A percentile compares a stretch with the other conserved stretches of the same genome.
phyloP scores from a whole-genome alignment of 345 rosid species.

The Salix arbutifolia region DNA sequence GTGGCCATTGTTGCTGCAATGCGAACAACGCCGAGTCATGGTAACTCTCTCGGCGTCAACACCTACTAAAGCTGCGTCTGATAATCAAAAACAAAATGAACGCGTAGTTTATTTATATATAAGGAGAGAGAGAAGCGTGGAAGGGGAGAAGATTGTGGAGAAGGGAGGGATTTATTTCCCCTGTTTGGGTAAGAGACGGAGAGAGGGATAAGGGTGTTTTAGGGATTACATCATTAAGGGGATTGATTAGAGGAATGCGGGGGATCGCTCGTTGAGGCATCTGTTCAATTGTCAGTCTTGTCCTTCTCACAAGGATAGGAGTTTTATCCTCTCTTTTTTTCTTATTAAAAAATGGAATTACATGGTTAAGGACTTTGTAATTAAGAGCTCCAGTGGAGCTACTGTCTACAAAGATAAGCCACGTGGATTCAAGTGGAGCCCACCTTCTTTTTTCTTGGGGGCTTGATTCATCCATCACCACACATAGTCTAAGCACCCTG shows the following conservation, averaged over 20 bases:
- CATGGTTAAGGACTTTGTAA: no score
- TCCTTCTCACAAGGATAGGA: neutral
- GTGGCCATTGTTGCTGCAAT: slow-evolving; percentile 97
- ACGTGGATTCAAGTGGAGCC: neutral
- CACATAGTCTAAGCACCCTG: neutral
- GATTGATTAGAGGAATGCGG: slow-evolving; percentile 3
- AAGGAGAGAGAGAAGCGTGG: neutral
- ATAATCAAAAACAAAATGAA: neutral
- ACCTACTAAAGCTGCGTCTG: neutral
- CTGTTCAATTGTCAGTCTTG: neutral
- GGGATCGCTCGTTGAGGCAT: neutral
- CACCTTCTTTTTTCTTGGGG: neutral
- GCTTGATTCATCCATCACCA: neutral
- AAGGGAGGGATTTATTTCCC: neutral
- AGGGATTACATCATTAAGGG: neutral
- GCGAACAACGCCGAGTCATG: slow-evolving; percentile 97
- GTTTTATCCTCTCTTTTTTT: neutral
- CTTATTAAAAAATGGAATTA: neutral
- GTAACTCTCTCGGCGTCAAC: slow-evolving; percentile 5
- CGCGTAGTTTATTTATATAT: neutral
- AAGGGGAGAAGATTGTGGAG: neutral
- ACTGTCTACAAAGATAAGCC: neutral
- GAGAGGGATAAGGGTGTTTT: neutral
- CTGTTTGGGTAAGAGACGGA: neutral
- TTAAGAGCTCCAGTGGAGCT: no score